Conservation (phyloP, 768 basidiomycete genomes). For the Leccinum incarnatum region DNA sequence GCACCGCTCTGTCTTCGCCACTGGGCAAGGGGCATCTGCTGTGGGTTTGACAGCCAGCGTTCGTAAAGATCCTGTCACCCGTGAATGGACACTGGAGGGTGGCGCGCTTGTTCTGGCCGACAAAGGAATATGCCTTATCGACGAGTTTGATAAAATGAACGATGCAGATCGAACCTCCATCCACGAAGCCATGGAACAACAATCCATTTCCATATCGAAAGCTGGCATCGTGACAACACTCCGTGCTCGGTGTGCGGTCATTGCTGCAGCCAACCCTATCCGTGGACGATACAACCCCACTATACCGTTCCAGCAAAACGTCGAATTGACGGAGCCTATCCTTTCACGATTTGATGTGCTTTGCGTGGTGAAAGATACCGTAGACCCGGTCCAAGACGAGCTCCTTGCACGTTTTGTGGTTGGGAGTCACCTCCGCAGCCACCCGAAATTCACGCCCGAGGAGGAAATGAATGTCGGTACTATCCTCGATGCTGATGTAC, state of each 20-base stretch:
- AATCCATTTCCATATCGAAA: slow-evolving; percentile 98
- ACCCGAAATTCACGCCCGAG: slow-evolving; percentile 86
- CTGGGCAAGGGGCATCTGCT: slow-evolving; percentile 96
- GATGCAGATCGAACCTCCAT: slow-evolving; percentile 97
- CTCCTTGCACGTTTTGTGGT: slow-evolving; percentile 97
- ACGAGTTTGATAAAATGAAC: slow-evolving; percentile 99
- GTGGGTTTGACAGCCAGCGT: slow-evolving; percentile 99
- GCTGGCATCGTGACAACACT: slow-evolving; percentile 98
- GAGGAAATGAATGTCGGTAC: slow-evolving; percentile 97
- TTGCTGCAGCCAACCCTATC: slow-evolving; percentile 97
- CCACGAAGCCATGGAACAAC: slow-evolving; percentile 99
- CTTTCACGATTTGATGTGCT: slow-evolving; percentile 96
- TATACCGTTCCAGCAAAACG: slow-evolving; percentile 97
- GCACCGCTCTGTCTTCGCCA: slow-evolving; percentile 95
- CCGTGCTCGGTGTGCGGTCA: slow-evolving; percentile 95
- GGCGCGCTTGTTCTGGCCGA: slow-evolving; percentile 98
- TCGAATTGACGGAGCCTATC: slow-evolving; percentile 97
- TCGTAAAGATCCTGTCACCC: slow-evolving; percentile 95
- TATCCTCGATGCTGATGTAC: slow-evolving; percentile 83
- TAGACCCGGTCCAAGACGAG: slow-evolving; percentile 96
- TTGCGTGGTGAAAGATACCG: slow-evolving; percentile 97
- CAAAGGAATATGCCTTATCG: slow-evolving; percentile 96
- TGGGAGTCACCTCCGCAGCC: slow-evolving; percentile 90
- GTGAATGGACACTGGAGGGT: slow-evolving; percentile 98
- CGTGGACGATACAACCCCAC: slow-evolving; percentile 98